Evolutionary conservation across 441 rosid species (phyloP).

Genomic region (Capsella rubella): DNA sequence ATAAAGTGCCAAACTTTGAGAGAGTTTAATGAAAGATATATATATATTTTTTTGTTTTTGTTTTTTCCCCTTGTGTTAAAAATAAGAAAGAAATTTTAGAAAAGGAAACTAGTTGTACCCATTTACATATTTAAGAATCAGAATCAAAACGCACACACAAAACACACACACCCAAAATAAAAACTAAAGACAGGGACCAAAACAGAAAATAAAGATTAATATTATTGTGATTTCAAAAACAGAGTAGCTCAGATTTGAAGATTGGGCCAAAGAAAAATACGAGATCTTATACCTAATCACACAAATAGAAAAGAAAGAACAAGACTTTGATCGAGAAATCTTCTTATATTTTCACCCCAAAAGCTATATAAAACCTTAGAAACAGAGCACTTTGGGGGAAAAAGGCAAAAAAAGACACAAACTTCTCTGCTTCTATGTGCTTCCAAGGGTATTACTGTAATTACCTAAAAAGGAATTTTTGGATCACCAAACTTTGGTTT

Average conservation of each 20-base stretch:
- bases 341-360: conserved; percentile 17
- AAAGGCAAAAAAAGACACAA: conserved; percentile 29
- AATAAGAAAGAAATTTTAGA: conserved; percentile 19
- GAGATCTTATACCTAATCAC: conserved; percentile 5
- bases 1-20: conserved; percentile 41
- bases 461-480: not conserved
- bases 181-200: conserved; percentile 38
- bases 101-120: conserved; percentile 40
- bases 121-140: conserved; percentile 44
- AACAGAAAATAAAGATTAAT: conserved; percentile 25
- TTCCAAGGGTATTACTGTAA: conserved; percentile 40
- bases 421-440: conserved; percentile 22
- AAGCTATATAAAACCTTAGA: conserved; percentile 20
- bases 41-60: not conserved
- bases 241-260: conserved; percentile 28
- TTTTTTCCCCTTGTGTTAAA: not conserved
- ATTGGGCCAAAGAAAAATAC: conserved; percentile 34
- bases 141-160: conserved; percentile 35
- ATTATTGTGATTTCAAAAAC: not conserved
- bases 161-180: no score
- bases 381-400: conserved; percentile 31
- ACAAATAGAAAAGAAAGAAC: not conserved
- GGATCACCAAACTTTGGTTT: conserved; percentile 38
- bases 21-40: conserved; percentile 29
- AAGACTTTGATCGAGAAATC: conserved; percentile 6